Evolutionary conservation across 2,329 filamentous ascomycete genomes (phyloP), one percentile per base, ranked within the genome.

Genomic region (Geosmithia putterillii): DNA sequence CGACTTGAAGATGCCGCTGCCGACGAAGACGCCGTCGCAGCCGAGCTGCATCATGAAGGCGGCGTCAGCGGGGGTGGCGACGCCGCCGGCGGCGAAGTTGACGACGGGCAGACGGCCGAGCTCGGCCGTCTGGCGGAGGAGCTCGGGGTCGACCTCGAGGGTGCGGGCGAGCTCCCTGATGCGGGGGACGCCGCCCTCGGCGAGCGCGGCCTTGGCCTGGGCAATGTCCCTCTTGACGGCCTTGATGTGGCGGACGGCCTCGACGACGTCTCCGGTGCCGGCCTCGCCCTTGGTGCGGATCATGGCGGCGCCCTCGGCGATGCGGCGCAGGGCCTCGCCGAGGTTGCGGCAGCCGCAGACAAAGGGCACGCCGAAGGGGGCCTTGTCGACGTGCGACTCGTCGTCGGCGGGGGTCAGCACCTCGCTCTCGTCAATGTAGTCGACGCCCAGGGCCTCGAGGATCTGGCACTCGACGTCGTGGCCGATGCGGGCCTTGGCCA

Each of bases 381-480:
- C 71, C 74, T 98, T 98, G 63, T 89, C 84, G 47, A 98, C 88
- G 69, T 98, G 92, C 74, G 85, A 83, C 52, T 79, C 71, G 57
- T 89, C 78, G 62, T 98, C 92, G 51, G 92, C 92, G 1, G 90
- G 90, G 5, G 92, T 98, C 43, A 98, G 78, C 43, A 98, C 92
- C 76, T 98, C 92, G 63, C 83, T 89, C 70, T 98, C 92, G 66
- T 98, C 89, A 54, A 98, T 92, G 71, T 95, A 98, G 71, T 98
- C 92, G 55, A 96, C 84, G 48, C 86, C 89, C 44, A 96, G 81
- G 45, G 86, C 80, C 73, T 96, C 86, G 58, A 98, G 84, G 67
- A 98, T 94, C 81, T 90, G 90, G 70, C 89, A 95, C 71, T 98
- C 92, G 56, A 95, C 90, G 53, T 95, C 89, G 69, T 98, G 92